Base-by-base conservation (phyloP, 352 stramenopile genomes). In the Globisporangium heterothallicum region DNA sequence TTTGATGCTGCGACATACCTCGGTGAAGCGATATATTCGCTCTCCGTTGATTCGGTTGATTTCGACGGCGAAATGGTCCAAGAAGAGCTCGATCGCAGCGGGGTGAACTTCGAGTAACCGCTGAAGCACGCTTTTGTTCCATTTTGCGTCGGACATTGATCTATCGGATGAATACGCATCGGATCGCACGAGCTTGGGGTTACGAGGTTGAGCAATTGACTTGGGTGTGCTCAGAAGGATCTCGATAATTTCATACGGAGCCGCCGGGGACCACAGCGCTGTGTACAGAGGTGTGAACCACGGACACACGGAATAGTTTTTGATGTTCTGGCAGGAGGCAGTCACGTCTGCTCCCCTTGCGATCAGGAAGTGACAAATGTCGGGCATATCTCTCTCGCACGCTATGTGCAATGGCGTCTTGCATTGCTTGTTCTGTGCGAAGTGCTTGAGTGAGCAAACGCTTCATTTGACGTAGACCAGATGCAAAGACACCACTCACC, bases 1-100 rank as follows among this genome's bases (percentile, higher is more conserved):
- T n/a, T n/a, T n/a, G n/a, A n/a, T n/a, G n/a, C n/a, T n/a, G 32
- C 27, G 53, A 12, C 42, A 53, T 53, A 78, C 68, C 55, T 74
- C 66, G 10, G 65, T 46, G 35, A 78, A 84, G 25, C 64, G 68
- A 36, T 61, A 75, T 24, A 77, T 57, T 48, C 64, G 74, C 8
- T 74, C 64, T 9, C 72, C 72, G 24, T 72, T 80, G n/a, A 77
- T 72, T n/a, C 59, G 62, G 32, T 70, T 72, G 5, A 76, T 72
- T 56, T 72, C 62, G 5, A 69, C 42, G 8, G 59, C 61, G 35
- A 72, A 84, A 49, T 84, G 69, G 34, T 84, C 63, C 36, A 84
- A 47, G 26, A 78, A 74, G 14, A 76, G 50, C 4, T 67, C 59
- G 9, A 84, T 53, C 16, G 68, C 56, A 21, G 61, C 62, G 1